Evolutionary conservation across 2,329 filamentous ascomycete species (phyloP), one percentile per base, ranked within the genome.

Genomic region (Davidsoniella neocaledoniae): DNA sequence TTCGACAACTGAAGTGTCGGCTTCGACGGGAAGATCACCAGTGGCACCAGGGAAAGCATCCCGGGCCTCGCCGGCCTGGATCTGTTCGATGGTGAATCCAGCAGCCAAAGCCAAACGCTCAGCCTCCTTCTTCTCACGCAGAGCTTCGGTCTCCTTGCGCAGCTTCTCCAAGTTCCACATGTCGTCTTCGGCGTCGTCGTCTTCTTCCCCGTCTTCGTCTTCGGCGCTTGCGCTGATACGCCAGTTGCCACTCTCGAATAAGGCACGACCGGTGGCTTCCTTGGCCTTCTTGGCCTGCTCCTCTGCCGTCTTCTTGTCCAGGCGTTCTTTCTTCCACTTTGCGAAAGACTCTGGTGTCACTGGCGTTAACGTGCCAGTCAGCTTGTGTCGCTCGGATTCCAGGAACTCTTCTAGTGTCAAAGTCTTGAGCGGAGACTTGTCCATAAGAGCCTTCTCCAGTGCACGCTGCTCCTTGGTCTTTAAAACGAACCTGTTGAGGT

Each of bases 181-280:
- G 36, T 64, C 71, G 54, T 68, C 67, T 43, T 69, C 68, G 43
- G 68, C 66, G 16, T 69, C 65, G n/a, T 76, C 74, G 40, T 76
- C 74, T 12, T 78, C 79, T 9, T 79, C 79, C 16, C 77, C 77
- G 12, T 74, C 72, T 3, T 74, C 74, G 2, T 69, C 71, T 0
- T 76, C 77, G 29, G 74, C 75, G 36, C 81, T 80, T 43, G 76
- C 75, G 41, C 76, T 76, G 23, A 76, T 76, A 54, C 79, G 72
- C 90, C 90, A 98, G 64, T 93, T 88, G 59, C 91, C 91, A 64
- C 87, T 91, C 68, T 98, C 91, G 64, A 98, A 98, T 67, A 98
- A 73, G 6, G 87, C 86, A 68, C 88, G 79, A 60, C 91, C 91
- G 17, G 91, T 98, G 19, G 88, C 90, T 59, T 98, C 91, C 74